Evolutionary conservation across 306 rosid genomes (phyloP), one percentile per base, ranked within the genome.

Genomic region (Prunus padus): DNA sequence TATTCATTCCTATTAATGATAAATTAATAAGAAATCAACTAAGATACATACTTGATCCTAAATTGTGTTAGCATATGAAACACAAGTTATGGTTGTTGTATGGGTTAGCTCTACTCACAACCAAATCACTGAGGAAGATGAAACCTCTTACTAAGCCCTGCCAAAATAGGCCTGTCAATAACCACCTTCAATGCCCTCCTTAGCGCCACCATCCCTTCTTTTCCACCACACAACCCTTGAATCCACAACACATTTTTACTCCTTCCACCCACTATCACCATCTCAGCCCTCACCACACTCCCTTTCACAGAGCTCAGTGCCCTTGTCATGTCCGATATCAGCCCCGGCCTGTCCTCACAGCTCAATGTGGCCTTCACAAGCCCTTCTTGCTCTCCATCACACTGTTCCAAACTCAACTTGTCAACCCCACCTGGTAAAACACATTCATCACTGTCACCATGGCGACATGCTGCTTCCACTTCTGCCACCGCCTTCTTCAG

Each of bases 251-350:
- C 84, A 78, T 44, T 65, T 72, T 79, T 92, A 67, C 77, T 82
- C 77, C 96, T 87, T 61, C 90, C 88, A 42, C 89, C 91, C 16
- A 87, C 82, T 1, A 82, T 87, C 78, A 82, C 89, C 86, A 87
- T 84, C 83, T 88, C 96, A 78, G 87, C 89, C 82, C 59, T 86
- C 16, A 88, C 87, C 73, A 86, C 81, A 81, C 69, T 87, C 42
- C 81, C 88, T 64, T 84, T 81, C 78, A 76, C 71, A 14, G 87
- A 77, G 63, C 76, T 81, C 22, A 85, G 3, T 10, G 84, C 90
- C 78, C 79, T 87, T 69, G 71, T 67, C 37, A 90, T 73, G 62
- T 81, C 82, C 50, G 83, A 76, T 81, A 86, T 88, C 67, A 90
- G 74, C 50, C 74, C 87, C 8, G 80, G 80, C 74, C 89, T 87